These are phyloP conservation scores for Cystofilobasidium macerans DNA, from an alignment of 768 basidiomycete genomes.

Conservation along the genomic window DNA sequence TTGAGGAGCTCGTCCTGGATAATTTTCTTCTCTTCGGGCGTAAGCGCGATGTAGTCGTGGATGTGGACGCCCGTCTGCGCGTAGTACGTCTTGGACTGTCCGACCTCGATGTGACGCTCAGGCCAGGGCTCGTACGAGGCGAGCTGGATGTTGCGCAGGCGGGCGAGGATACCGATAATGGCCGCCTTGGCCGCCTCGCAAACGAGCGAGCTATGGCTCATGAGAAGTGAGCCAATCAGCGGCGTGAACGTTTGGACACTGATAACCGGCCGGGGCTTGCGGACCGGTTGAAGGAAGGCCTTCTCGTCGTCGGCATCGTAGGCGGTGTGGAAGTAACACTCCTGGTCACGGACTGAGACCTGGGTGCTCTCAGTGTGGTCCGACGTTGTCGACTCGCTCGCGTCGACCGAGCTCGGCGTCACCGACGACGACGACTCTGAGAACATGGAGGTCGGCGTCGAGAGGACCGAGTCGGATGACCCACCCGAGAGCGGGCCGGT, in stretches of 20 bases:
- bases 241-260: constrained; percentile 82
- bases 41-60: constrained; percentile 33
- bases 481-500: not conserved
- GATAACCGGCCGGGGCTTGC: constrained; percentile 39
- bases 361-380: not conserved
- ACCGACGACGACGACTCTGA: not conserved
- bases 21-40: constrained; percentile 46
- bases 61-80: constrained; percentile 36
- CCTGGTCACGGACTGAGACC: constrained; percentile 8
- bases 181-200: constrained; percentile 61
- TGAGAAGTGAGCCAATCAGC: constrained; percentile 73
- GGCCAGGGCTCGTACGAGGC: constrained; percentile 27
- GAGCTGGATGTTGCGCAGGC: constrained; percentile 55
- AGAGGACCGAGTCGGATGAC: not conserved
- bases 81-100: constrained; percentile 32
- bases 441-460: not conserved
- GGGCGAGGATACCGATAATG: constrained; percentile 63
- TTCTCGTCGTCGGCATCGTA: constrained; percentile 11
- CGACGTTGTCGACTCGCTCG: too few species aligned
- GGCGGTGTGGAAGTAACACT: constrained; percentile 8
- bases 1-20: constrained; percentile 72
- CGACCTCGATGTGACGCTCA: constrained; percentile 33
- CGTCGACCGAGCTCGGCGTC: constrained; percentile 9
- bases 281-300: constrained; percentile 2
- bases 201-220: constrained; percentile 64